Percentiles rank a stretch among this genome's conserved stretches.
Evolutionary conservation across 2,329 filamentous ascomycete genomes (phyloP).

Genomic region (Lachnellula subtilissima): DNA sequence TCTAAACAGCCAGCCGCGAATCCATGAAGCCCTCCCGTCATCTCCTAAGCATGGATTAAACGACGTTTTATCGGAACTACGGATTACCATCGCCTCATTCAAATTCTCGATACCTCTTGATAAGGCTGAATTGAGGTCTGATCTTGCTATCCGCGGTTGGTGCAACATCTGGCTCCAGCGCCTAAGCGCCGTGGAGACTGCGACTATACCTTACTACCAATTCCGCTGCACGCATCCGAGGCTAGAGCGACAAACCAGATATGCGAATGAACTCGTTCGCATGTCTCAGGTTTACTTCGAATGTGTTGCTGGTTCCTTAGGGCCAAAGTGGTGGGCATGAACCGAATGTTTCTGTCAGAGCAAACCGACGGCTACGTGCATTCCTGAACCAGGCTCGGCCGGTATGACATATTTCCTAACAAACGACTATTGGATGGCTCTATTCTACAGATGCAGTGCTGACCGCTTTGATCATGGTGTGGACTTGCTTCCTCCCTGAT

Average conservation of each 20-base stretch:
- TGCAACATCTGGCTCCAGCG: constrained; percentile 4
- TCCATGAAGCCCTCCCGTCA: constrained; percentile 14
- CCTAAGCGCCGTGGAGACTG: constrained; percentile 4
- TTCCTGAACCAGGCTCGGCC: constrained; percentile 12
- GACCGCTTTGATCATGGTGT: constrained; percentile 17
- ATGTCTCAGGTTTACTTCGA: constrained; percentile 12
- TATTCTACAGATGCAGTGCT: constrained; percentile 8
- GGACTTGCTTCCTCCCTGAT: constrained; percentile 1
- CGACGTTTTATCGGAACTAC: background rate
- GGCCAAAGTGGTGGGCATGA: constrained; percentile 4
- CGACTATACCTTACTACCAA: constrained; percentile 10
- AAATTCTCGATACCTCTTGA: background rate
- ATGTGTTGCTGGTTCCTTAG: constrained; percentile 11
- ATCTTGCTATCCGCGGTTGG: constrained; percentile 5
- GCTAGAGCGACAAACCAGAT: constrained; percentile 5
- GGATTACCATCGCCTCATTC: background rate
- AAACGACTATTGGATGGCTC: constrained; percentile 17
- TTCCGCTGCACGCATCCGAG: constrained; percentile 18
- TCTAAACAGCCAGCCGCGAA: constrained; percentile 3
- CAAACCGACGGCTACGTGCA: constrained; percentile 21
- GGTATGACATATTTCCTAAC: constrained; percentile 13
- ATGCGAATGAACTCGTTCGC: constrained; percentile 23
- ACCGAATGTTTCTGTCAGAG: constrained; percentile 15
- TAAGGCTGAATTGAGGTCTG: constrained; percentile 2
- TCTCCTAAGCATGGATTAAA: constrained; percentile 2